Evolutionary conservation across 768 basidiomycete genomes (phyloP), one percentile per base, ranked within the genome.

Genomic region (Lactarius pseudohatsudake): DNA sequence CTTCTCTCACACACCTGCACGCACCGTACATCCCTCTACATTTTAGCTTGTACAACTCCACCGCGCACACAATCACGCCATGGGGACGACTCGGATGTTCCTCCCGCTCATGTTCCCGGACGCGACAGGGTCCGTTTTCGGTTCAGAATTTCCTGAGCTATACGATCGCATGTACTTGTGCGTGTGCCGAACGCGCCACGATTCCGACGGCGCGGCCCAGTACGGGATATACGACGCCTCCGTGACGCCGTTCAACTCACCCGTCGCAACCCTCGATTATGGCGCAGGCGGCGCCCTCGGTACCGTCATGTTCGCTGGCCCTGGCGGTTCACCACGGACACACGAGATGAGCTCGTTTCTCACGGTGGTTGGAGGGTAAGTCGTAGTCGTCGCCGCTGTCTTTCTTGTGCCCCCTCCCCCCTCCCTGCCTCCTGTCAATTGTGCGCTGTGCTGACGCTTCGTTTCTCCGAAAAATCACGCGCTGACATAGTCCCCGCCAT

Each of bases 21-120:
- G 28, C 47, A 34, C 56, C 26, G 26, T 28, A n/a, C 22, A 20
- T 22, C 13, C 34, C 6, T 34, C 50, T 38, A 18, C 26, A 30
- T 36, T 28, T 15, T 40, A 60, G 28, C 55, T 41, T 47, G 43
- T 57, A 32, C 61, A 66, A 61, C 28, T n/a, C 64, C 56, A 67
- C 56, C 22, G 57, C 38, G 62, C 70, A 36, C 34, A 36, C 53
- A 40, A 7, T n/a, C 65, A 71, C n/a, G 28, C 30, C 61, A 79
- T 79, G 77, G 79, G 81, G 16, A 79, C 50, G 2, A 53, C 4
- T 53, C 50, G 77, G 63, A 86, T 84, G 66, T 84, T 83, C 64
- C 77, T 88, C 71, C 84, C 86, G 45, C 84, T 78, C 75, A 82
- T 89, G 70, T 83, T 91, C 64, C 85, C 88, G 72, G 88, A 90